phyloP scores from a whole-genome alignment of 441 rosid genomes.

The Erodium chrysanthum region DNA sequence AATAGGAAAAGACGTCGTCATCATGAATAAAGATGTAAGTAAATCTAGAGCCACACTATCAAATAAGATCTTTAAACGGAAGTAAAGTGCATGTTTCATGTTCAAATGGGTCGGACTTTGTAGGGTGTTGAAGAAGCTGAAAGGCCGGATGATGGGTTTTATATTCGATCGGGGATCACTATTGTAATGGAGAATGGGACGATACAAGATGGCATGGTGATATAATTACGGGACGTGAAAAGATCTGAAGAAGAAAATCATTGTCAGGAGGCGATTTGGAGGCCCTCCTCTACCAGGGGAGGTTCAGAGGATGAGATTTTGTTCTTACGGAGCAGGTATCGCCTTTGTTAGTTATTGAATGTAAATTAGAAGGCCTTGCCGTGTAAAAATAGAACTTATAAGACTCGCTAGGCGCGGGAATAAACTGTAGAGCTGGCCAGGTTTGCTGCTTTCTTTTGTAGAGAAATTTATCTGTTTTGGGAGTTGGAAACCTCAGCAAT shows the following conservation, averaged over 20 bases:
- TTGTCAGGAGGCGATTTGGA: neutral
- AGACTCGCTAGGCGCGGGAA: neutral
- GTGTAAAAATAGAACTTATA: neutral
- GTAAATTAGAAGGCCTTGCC: neutral
- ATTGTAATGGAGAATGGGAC: slow-evolving; percentile 76
- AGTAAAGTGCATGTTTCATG: neutral
- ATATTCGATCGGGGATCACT: slow-evolving; percentile 75
- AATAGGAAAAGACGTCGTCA: slow-evolving; percentile 68
- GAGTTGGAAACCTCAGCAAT: neutral
- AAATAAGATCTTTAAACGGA: neutral
- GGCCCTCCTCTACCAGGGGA: neutral
- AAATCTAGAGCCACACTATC: neutral
- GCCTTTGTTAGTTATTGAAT: neutral
- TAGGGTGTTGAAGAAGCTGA: slow-evolving; percentile 88
- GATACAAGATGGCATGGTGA: slow-evolving; percentile 59
- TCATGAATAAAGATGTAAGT: slow-evolving; percentile 66
- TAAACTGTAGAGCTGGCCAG: neutral
- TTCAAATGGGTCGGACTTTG: neutral
- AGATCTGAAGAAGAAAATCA: slow-evolving; percentile 3
- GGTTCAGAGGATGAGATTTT: neutral
- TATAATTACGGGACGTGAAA: slow-evolving; percentile 22
- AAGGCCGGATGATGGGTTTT: slow-evolving; percentile 69
- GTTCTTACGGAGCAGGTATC: neutral
- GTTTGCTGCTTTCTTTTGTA: too few species aligned
- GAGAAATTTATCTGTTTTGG: too few species aligned